Evolutionary conservation across 2,329 filamentous ascomycete genomes (phyloP).

Genomic region (Phoma herbarum): DNA sequence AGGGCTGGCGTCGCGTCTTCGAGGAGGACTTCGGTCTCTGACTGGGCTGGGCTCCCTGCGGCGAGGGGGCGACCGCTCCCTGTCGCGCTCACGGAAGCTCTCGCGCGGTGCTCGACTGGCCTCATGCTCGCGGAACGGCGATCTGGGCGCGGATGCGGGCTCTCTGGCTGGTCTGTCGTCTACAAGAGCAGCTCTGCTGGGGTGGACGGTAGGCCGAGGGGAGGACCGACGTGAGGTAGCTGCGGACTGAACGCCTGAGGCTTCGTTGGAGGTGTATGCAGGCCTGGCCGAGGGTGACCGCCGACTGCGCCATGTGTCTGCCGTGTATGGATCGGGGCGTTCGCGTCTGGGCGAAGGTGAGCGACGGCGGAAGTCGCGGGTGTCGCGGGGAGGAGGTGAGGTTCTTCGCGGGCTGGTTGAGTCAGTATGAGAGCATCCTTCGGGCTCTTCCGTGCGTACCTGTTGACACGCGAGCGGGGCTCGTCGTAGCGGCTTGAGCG

Average conservation of each 20-base stretch:
- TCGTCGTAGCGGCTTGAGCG: conserved; percentile 56
- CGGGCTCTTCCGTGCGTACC: conserved; percentile 29
- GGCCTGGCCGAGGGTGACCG: conserved; percentile 61
- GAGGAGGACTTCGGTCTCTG: conserved; percentile 47
- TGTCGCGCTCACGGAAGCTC: conserved; percentile 35
- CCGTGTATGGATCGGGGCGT: conserved; percentile 57
- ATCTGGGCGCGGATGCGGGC: conserved; percentile 45
- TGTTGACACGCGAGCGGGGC: conserved; percentile 52
- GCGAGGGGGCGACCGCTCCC: conserved; percentile 48
- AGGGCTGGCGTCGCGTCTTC: conserved; percentile 47
- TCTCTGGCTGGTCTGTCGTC: conserved; percentile 38
- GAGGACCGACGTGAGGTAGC: conserved; percentile 69
- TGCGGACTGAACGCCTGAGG: conserved; percentile 63
- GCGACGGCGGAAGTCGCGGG: conserved; percentile 60
- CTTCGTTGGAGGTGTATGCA: conserved; percentile 55
- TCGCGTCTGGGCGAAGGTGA: conserved; percentile 63
- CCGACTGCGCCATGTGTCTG: conserved; percentile 61
- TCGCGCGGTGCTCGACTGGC: conserved; percentile 27
- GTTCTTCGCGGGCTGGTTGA: conserved; percentile 48
- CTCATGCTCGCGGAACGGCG: conserved; percentile 50
- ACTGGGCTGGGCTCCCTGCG: conserved; percentile 43
- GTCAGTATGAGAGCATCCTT: conserved; percentile 9
- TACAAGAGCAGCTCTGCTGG: conserved; percentile 60
- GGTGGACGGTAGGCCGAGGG: conserved; percentile 61
- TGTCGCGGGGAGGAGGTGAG: conserved; percentile 54